Base-by-base conservation (phyloP, 164 flowering plant species). In the Piper betle region DNA sequence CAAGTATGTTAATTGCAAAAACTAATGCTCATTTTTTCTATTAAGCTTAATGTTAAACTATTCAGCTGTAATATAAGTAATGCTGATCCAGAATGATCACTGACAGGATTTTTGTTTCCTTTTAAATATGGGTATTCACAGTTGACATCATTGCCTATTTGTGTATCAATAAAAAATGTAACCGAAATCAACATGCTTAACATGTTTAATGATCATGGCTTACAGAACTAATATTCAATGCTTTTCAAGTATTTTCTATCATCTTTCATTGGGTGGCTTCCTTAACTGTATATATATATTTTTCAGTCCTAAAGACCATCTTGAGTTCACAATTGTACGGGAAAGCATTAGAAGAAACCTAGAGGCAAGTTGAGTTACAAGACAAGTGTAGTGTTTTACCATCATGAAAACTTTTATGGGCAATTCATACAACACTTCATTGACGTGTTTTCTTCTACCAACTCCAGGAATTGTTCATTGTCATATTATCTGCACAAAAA, bases 291-390 rank as follows among this genome's bases (percentile, higher is more conserved):
- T 64, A 17, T 58, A 68, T 25, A 42, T 68, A 37, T 18, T 74
- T 71, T 74, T 76, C 81, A 93, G 99, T 75, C 78, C 87, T 13
- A 93, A 93, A 74, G 96, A 89, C 55, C 74, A 88, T 66, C 86
- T 81, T 52, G 99, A 93, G 77, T 93, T 93, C 70, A 73, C 87
- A 25, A 88, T 93, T 33, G 99, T 93, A 37, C 77, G 94, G 63
- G 94, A 90, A 50, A 78, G 77, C 82, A 88, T 93, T 71, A 78
- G 78, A 72, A 79, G 71, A 69, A 93, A 84, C 68, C 68, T 93
- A 59, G 87, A 87, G 92, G 98, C 67, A 72, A 78, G 86, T 72
- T 75, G 38, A 63, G 19, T 68, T 70, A 46, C 4, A 15, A 40
- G 56, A 56, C 39, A 11, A 3, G 6, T 53, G 46, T 38, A 1